phyloP scores from a whole-genome alignment of 164 flowering plant genomes.

The Paratinospora sagittata region DNA sequence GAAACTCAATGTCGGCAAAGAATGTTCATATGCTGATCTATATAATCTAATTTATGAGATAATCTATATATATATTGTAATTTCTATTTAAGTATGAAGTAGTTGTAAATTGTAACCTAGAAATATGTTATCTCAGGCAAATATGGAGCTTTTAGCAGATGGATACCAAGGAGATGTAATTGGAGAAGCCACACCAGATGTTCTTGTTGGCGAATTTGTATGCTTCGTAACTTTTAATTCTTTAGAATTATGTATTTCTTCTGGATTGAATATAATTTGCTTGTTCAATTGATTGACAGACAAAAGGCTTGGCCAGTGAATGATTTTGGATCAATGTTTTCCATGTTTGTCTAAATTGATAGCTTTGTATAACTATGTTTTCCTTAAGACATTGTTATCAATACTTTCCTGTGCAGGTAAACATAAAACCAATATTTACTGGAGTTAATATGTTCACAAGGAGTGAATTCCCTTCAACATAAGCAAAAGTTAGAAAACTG shows the following conservation, averaged over 20 bases:
- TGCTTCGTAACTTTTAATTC: conserved; percentile 22
- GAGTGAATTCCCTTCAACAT: no score
- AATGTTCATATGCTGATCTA: conserved; percentile 1
- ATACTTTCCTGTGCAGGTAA: no score
- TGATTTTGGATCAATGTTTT: not conserved
- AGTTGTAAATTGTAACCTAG: not conserved
- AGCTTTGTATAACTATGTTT: no score
- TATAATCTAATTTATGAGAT: not conserved
- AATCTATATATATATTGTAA: not conserved
- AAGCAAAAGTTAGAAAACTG: no score
- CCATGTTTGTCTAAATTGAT: no score
- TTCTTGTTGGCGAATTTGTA: conserved; percentile 86
- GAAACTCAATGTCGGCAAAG: not conserved
- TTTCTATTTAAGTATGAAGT: not conserved
- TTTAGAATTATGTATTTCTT: conserved; percentile 1
- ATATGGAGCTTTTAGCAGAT: conserved; percentile 54
- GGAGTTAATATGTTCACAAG: no score
- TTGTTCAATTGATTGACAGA: no score
- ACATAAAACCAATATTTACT: no score
- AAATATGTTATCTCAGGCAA: conserved; percentile 43
- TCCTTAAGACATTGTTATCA: no score
- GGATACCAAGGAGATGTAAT: conserved; percentile 78
- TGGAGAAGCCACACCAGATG: conserved; percentile 92
- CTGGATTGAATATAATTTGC: not conserved
- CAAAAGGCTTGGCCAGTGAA: not conserved